Evolutionary conservation across 495 filamentous ascomycete species (phyloP).

Genomic region (Penicillium fimorum): DNA sequence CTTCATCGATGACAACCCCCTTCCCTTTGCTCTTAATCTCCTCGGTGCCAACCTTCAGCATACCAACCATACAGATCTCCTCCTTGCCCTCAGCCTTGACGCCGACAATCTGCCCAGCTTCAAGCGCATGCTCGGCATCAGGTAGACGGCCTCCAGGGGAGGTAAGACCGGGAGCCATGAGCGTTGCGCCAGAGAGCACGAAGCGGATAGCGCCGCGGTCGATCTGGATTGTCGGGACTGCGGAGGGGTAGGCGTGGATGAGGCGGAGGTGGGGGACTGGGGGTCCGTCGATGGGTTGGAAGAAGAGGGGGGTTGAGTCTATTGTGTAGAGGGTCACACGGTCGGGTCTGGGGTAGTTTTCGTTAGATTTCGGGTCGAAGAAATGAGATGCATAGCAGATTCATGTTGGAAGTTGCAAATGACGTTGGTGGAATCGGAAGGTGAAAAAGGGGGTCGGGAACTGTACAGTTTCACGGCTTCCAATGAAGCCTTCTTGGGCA

Average conservation of each 20-base stretch:
- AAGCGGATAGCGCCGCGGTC: slow-evolving; percentile 97
- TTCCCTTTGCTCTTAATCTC: slow-evolving; percentile 92
- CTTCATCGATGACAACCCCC: slow-evolving; percentile 86
- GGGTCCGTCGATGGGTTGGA: slow-evolving; percentile 78
- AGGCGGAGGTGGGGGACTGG: slow-evolving; percentile 77
- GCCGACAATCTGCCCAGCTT: slow-evolving; percentile 78
- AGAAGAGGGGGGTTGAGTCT: slow-evolving; percentile 75
- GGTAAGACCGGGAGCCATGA: slow-evolving; percentile 94
- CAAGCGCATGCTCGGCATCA: slow-evolving; percentile 52
- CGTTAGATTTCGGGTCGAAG: slow-evolving; percentile 1
- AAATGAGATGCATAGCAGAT: background rate
- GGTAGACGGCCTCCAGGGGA: slow-evolving; percentile 76
- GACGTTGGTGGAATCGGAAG: background rate
- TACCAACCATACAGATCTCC: slow-evolving; percentile 83
- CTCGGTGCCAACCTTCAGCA: slow-evolving; percentile 82
- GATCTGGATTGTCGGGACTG: slow-evolving; percentile 57
- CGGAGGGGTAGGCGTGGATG: slow-evolving; percentile 60
- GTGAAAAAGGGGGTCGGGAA: background rate
- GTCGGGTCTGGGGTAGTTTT: slow-evolving; percentile 60
- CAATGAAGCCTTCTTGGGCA: slow-evolving; percentile 93
- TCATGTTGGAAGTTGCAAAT: background rate
- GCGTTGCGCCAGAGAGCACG: slow-evolving; percentile 84
- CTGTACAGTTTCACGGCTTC: slow-evolving; percentile 80
- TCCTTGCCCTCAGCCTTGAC: slow-evolving; percentile 91
- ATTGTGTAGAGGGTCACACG: slow-evolving; percentile 83